Conservation (phyloP, 179 eudicot species). For the Spergularia azorica region DNA sequence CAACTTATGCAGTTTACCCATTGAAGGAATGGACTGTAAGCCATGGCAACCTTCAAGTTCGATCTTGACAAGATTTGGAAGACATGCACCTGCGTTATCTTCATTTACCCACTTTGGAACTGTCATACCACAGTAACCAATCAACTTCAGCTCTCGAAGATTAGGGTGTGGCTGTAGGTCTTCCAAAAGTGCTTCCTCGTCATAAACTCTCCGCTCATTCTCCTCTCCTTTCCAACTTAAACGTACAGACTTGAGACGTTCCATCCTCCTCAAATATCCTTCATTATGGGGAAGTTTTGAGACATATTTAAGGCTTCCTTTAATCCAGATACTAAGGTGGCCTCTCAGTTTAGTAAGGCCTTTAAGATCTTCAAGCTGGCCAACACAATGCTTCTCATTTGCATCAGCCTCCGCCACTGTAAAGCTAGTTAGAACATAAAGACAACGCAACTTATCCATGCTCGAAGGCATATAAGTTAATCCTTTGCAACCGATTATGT, state of each 20-base stretch:
- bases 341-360: constrained; percentile 18
- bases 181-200: constrained; percentile 16
- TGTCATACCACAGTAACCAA: constrained; percentile 2
- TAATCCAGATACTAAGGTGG: constrained; percentile 16
- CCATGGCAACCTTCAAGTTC: background rate
- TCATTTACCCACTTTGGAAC: constrained; percentile 22
- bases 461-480: constrained; percentile 27
- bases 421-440: constrained; percentile 32
- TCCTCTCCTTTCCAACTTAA: background rate
- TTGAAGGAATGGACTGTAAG: background rate
- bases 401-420: constrained; percentile 19
- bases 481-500: constrained; percentile 6
- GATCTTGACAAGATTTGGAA: constrained; percentile 21
- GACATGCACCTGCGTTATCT: background rate
- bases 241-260: constrained; percentile 1
- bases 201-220: background rate
- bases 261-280: constrained; percentile 13
- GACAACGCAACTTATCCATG: constrained; percentile 28
- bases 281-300: background rate
- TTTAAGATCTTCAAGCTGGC: constrained; percentile 11
- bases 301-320: background rate
- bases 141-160: constrained; percentile 12
- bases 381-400: background rate
- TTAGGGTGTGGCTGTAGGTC: constrained; percentile 26
- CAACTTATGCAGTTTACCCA: constrained; percentile 11